These are phyloP conservation scores for Zygosaccharomyces kombuchaensis DNA, from an alignment of 805 yeast species.

Conservation along the genomic window DNA sequence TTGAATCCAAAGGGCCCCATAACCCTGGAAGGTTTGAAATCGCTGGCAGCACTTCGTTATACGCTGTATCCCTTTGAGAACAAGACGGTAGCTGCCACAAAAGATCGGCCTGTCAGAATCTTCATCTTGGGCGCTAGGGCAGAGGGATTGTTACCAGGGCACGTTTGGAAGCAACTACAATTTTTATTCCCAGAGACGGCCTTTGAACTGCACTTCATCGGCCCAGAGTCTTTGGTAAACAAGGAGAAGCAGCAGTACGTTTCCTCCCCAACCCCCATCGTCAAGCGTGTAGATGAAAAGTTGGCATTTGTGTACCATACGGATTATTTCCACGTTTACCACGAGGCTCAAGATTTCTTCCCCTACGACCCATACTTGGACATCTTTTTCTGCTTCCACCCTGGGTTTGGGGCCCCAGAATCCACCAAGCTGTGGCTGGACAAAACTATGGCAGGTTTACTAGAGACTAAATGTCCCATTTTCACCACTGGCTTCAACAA, in stretches of 20 bases:
- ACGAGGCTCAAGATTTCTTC: constrained; percentile 90
- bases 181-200: constrained; percentile 77
- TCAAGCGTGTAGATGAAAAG: constrained; percentile 68
- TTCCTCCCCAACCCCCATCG: constrained; percentile 58
- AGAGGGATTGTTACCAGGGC: constrained; percentile 89
- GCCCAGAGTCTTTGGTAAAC: constrained; percentile 87
- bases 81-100: constrained; percentile 42
- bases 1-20: constrained; percentile 81
- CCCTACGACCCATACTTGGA: constrained; percentile 98
- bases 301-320: constrained; percentile 79
- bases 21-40: constrained; percentile 87
- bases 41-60: constrained; percentile 87
- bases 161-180: constrained; percentile 91
- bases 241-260: constrained; percentile 59
- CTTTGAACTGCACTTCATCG: constrained; percentile 86
- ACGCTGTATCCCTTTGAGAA: constrained; percentile 66
- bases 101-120: constrained; percentile 84
- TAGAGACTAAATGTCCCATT: constrained; percentile 90
- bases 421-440: constrained; percentile 83
- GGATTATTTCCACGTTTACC: constrained; percentile 83
- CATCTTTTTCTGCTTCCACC: constrained; percentile 90
- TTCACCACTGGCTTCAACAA: constrained; percentile 88
- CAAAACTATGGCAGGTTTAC: constrained; percentile 75
- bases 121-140: constrained; percentile 89
- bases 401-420: constrained; percentile 85